These are phyloP conservation scores for Linnemannia hyalina DNA, from an alignment of 192 early-diverging fungal species.

Conservation along the genomic window DNA sequence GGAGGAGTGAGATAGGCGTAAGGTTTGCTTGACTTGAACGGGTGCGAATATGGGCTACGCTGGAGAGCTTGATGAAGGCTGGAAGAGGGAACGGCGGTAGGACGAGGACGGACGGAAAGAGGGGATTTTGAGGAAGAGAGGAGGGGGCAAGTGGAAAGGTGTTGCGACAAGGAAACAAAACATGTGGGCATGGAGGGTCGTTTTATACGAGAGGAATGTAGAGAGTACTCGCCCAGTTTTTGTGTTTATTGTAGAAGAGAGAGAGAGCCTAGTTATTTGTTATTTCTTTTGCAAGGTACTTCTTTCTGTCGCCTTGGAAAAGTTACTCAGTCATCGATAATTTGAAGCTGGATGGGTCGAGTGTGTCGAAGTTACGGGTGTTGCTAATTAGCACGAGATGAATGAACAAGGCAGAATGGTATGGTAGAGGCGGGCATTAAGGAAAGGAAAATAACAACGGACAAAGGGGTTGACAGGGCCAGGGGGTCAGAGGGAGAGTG, in stretches of 20 bases:
- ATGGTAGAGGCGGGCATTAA: background rate
- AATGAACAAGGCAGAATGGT: background rate
- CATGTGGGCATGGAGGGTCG: background rate
- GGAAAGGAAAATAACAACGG: background rate
- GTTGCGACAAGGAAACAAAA: slow-evolving; percentile 32
- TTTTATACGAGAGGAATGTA: background rate
- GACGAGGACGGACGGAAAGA: background rate
- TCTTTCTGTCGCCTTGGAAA: background rate
- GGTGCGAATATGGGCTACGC: background rate
- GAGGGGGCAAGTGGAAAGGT: slow-evolving; percentile 11
- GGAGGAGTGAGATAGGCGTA: background rate
- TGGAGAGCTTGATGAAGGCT: background rate
- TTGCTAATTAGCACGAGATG: background rate
- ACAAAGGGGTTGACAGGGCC: background rate
- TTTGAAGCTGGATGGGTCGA: background rate
- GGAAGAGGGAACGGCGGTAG: background rate
- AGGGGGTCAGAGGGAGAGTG: background rate
- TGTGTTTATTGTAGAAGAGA: background rate
- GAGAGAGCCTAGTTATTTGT: background rate
- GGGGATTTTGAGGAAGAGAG: background rate
- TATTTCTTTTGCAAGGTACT: background rate
- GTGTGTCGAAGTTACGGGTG: background rate
- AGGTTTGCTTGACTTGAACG: background rate
- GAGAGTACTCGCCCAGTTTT: background rate
- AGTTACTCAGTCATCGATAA: background rate